phyloP scores from a whole-genome alignment of 352 stramenopile genomes.

The Halophytophthora batemanensis region DNA sequence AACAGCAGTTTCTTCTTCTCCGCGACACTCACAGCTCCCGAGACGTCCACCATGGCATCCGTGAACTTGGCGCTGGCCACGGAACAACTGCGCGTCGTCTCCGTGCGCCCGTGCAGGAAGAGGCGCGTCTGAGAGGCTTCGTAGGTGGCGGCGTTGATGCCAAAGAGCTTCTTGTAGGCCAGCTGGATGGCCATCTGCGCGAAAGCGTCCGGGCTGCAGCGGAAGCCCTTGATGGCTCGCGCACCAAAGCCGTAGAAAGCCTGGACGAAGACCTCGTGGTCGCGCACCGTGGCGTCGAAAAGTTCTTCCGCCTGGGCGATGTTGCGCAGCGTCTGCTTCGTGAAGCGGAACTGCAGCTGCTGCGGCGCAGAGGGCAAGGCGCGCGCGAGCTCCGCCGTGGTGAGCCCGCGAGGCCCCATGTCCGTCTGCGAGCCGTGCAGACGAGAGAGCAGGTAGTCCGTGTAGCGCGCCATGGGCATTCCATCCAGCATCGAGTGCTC shows the following conservation, averaged over 20 bases:
- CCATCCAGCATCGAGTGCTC: conserved; percentile 94
- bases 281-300: conserved; percentile 70
- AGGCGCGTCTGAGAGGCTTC: conserved; percentile 93
- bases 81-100: conserved; percentile 87
- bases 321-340: conserved; percentile 33
- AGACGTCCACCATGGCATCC: conserved; percentile 72
- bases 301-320: conserved; percentile 51
- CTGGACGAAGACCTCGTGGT: conserved; percentile 88
- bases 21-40: conserved; percentile 16
- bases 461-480: conserved; percentile 75
- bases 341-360: conserved; percentile 59
- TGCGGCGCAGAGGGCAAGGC: conserved; percentile 27
- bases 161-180: conserved; percentile 79
- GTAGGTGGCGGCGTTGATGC: conserved; percentile 84
- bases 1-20: conserved; percentile 49
- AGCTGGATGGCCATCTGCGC: conserved; percentile 96
- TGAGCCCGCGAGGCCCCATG: conserved; percentile 37
- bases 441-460: conserved; percentile 58
- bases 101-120: conserved; percentile 95
- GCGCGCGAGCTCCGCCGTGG: conserved; percentile 32
- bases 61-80: conserved; percentile 80
- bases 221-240: conserved; percentile 86
- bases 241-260: conserved; percentile 89
- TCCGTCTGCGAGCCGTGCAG: conserved; percentile 51
- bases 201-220: conserved; percentile 93